Percentiles rank a stretch among this genome's conserved stretches.
phyloP scores from a whole-genome alignment of 2,329 filamentous ascomycete species.

The Clarireedia monteithiana region DNA sequence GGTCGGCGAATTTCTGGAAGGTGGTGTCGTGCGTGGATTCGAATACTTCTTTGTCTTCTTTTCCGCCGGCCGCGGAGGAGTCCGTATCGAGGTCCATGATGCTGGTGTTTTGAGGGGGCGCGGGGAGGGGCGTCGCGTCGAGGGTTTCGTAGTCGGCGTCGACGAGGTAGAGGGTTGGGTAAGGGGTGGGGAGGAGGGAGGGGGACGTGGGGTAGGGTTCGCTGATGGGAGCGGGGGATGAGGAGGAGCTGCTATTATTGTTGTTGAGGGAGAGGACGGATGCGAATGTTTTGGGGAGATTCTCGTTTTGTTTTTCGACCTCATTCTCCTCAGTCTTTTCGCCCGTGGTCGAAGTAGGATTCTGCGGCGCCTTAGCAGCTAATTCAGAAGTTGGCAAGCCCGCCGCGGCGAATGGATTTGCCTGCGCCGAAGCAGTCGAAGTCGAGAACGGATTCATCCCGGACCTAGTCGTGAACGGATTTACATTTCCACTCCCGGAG shows the following conservation, averaged over 20 bases:
- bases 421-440: constrained; percentile 51
- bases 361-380: constrained; percentile 37
- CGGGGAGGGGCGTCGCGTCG: constrained; percentile 45
- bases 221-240: constrained; percentile 32
- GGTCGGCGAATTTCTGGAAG: constrained; percentile 75
- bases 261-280: constrained; percentile 69
- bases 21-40: constrained; percentile 67
- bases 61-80: constrained; percentile 30
- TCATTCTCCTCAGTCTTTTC: not conserved
- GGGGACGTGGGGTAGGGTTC: constrained; percentile 68
- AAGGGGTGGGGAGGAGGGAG: constrained; percentile 58
- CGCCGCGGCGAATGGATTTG: constrained; percentile 40
- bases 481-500: constrained; percentile 36
- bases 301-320: constrained; percentile 16
- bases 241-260: constrained; percentile 24
- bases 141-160: constrained; percentile 92
- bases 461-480: constrained; percentile 49
- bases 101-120: constrained; percentile 38
- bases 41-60: constrained; percentile 64
- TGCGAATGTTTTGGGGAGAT: constrained; percentile 57
- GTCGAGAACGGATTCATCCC: constrained; percentile 53
- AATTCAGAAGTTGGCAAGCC: constrained; percentile 20
- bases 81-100: constrained; percentile 41
- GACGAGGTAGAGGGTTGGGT: constrained; percentile 67
- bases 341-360: constrained; percentile 9